Base-by-base conservation (phyloP, 2,329 filamentous ascomycete genomes). In the Metarhizium humberi region DNA sequence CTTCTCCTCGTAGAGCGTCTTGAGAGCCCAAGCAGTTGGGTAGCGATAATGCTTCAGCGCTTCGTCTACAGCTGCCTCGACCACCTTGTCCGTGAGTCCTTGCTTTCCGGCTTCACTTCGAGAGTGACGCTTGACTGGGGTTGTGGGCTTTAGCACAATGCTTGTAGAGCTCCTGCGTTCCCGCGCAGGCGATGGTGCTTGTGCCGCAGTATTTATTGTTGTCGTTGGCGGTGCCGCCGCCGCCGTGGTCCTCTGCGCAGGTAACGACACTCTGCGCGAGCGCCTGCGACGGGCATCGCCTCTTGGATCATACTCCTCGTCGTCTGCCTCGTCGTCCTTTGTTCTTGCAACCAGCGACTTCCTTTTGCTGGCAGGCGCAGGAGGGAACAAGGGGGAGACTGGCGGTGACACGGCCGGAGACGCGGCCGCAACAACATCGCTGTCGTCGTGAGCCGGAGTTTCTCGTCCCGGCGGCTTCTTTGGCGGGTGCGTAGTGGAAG, bases 1-100 rank as follows among this genome's bases (percentile, higher is more conserved):
- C 57, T 78, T 75, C 63, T 85, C 80, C 60, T 85, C 80, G 66
- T 82, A 85, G 57, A 85, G 72, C 14, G 75, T 77, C 53, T 81
- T 75, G 57, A 86, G 71, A 46, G 82, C 81, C 72, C 77, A 85
- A 2, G 82, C 83, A 8, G 82, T 85, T 54, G 81, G 79, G 64
- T 81, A 85, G 56, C 80, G 78, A 58, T 74, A 73, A 63, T 79
- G 75, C 57, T 74, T 70, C 51, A 86, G 67, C 5, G 82, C 82
- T 62, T 82, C 75, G 10, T 82, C 76, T 34, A 85, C 79, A n/a
- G 81, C 80, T 36, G 69, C 63, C 64, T 82, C 78, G 43, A 86
- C 73, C 32, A 82, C 76, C 62, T 71, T 76, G 61, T 78, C 79
- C 30, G 74, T 72, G 38, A 75, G 65, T 43, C 76, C 75, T 58